phyloP scores from a whole-genome alignment of 345 rosid genomes.

The Mallotus nudiflorus region DNA sequence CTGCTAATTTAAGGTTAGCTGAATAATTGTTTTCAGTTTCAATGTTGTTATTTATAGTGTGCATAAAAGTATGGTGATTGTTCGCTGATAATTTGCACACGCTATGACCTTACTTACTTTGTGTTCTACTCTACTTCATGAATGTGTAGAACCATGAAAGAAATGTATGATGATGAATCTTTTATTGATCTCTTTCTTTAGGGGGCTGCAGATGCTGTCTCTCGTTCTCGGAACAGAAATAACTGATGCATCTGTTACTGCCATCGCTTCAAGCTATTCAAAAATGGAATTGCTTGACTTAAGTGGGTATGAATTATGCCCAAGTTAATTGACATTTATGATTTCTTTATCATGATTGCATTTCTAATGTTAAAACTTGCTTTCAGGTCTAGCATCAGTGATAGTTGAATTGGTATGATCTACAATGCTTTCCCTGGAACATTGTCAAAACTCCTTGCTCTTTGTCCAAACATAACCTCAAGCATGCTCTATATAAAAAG shows the following conservation, averaged over 20 bases:
- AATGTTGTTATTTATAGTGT: neutral
- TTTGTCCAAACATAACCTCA: conserved; percentile 96
- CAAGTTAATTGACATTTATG: conserved; percentile 11
- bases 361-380: conserved; percentile 18
- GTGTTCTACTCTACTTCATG: neutral
- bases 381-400: conserved; percentile 91
- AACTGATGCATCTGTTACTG: conserved; percentile 92
- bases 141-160: neutral
- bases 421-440: conserved; percentile 87
- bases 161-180: neutral
- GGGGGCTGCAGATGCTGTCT: conserved; percentile 90
- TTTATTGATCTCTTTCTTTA: conserved; percentile 29
- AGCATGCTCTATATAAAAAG: conserved; percentile 52
- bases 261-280: conserved; percentile 74
- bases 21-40: neutral
- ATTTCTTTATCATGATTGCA: conserved; percentile 1
- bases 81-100: neutral
- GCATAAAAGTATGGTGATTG: neutral
- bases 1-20: conserved; percentile 75
- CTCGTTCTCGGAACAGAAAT: conserved; percentile 89
- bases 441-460: conserved; percentile 79
- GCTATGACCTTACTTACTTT: neutral
- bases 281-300: conserved; percentile 89
- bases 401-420: conserved; percentile 95
- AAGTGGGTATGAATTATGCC: conserved; percentile 77